Percentiles rank a stretch among this genome's conserved stretches.
Evolutionary conservation across 371 early-diverging fungal species (phyloP).

Genomic region (Funneliformis caledonium): DNA sequence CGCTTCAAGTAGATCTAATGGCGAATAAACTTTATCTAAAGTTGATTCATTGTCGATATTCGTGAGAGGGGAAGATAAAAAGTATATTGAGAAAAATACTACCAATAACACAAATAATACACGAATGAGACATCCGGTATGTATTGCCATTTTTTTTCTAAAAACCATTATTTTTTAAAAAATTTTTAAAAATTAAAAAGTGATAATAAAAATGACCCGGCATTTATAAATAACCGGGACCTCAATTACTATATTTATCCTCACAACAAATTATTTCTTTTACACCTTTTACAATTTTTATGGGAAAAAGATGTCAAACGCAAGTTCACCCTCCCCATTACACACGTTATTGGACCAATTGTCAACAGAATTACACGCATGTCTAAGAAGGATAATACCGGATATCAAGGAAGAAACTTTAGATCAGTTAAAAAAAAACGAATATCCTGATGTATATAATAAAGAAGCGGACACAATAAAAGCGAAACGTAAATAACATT

Average conservation of each 20-base stretch:
- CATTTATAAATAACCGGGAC: too few relatives aligned
- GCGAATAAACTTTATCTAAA: neutral
- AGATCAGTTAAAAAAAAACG: neutral
- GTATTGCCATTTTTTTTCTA: too few relatives aligned
- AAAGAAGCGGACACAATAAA: neutral
- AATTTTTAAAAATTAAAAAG: too few relatives aligned
- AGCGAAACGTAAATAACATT: neutral
- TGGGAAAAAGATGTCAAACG: neutral
- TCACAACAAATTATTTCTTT: too few relatives aligned
- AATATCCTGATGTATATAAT: neutral
- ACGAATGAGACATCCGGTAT: neutral
- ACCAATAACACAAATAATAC: neutral
- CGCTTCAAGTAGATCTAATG: neutral
- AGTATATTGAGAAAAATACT: slow-evolving; percentile 7
- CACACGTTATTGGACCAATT: neutral
- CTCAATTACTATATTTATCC: too few relatives aligned
- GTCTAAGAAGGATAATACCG: neutral
- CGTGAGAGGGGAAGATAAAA: slow-evolving; percentile 1
- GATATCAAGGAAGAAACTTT: neutral
- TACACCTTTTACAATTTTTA: too few relatives aligned
- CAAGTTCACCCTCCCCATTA: neutral
- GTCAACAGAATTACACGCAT: neutral
- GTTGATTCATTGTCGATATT: neutral
- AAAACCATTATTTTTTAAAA: too few relatives aligned
- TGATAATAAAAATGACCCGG: too few relatives aligned